Percentiles rank a stretch among this genome's conserved stretches.
Conservation (phyloP, 2,329 filamentous ascomycete species). For the Talaromyces sp. region DNA sequence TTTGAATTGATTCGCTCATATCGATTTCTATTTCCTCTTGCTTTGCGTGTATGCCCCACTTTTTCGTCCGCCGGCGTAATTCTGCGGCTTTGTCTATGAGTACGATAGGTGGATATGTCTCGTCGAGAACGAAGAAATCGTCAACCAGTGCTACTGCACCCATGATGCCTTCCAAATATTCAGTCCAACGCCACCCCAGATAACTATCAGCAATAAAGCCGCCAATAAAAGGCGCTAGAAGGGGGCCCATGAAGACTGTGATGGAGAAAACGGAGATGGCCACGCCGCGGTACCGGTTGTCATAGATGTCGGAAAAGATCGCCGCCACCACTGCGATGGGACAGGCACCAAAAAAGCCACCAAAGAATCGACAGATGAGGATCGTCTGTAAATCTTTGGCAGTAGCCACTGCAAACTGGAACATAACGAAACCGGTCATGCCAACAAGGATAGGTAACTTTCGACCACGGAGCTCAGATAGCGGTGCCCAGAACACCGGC, state of each 20-base stretch:
- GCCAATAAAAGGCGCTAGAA: slow-evolving; percentile 51
- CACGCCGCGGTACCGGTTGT: slow-evolving; percentile 41
- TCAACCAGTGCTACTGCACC: slow-evolving; percentile 47
- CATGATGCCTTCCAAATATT: slow-evolving; percentile 52
- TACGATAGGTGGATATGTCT: slow-evolving; percentile 55
- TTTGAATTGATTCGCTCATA: slow-evolving; percentile 43
- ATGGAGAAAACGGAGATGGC: slow-evolving; percentile 48
- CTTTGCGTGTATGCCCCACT: slow-evolving; percentile 59
- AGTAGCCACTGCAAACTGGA: slow-evolving; percentile 44
- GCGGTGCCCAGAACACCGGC: slow-evolving; percentile 47
- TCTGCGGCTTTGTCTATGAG: slow-evolving; percentile 53
- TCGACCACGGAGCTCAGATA: slow-evolving; percentile 48
- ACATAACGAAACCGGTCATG: slow-evolving; percentile 49
- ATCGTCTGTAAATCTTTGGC: slow-evolving; percentile 51
- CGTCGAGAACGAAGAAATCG: slow-evolving; percentile 49
- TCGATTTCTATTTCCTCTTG: slow-evolving; percentile 52
- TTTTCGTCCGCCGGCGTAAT: slow-evolving; percentile 50
- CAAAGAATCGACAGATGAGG: slow-evolving; percentile 49
- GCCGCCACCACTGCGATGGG: slow-evolving; percentile 50
- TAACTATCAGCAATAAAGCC: slow-evolving; percentile 49
- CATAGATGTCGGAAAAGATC: slow-evolving; percentile 54
- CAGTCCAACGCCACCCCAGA: slow-evolving; percentile 53
- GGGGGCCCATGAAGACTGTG: slow-evolving; percentile 49
- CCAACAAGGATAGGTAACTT: slow-evolving; percentile 44
- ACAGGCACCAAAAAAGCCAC: slow-evolving; percentile 50